Evolutionary conservation across 2,329 filamentous ascomycete genomes (phyloP), one percentile per base, ranked within the genome.

Genomic region (Neopestalotiopsis rosae): DNA sequence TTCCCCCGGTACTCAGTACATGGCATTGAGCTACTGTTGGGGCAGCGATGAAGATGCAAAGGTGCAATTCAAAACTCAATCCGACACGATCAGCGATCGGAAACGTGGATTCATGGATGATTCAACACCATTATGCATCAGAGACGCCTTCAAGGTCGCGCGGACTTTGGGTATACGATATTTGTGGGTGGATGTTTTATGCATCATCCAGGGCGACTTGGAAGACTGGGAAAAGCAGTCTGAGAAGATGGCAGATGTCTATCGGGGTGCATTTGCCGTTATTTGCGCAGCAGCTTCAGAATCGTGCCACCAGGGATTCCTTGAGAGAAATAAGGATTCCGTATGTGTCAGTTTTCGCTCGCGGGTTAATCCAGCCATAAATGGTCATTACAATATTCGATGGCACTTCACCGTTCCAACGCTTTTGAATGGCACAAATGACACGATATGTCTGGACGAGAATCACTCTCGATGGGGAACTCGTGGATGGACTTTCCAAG

Each of bases 181-280:
- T 14, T 40, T 71, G 17, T 71, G 70, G 70, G 64, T 71, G 9
- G 70, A 71, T 24, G 67, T 68, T 2, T 40, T 71, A 28, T 71
- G 70, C 63, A 70, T 71, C n/a, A 59, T 70, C 32, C 70, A 69
- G 38, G 67, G 67, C 32, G 69, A 71, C 62, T 32, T 4, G 13
- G 40, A 24, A 5, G 70, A 71, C 28, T 71, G 70, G 70, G 52
- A 67, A 5, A 20, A 9, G 1, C 68, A 71, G 38, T 59, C 67
- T 2, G 38, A 28, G 4, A 67, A 20, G 38, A 74, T 74, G 71
- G 71, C 69, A 40, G 59, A 65, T 0, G 69, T 74, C 2, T 74
- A 72, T 45, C 70, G 70, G 56, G 52, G 38, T 3, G 70, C 72
- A 3, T 74, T 71, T 49, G 57, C 32, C 17, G 32, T 34, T 6